Conservation (phyloP, 306 rosid genomes). For the Vigna unguiculata region DNA sequence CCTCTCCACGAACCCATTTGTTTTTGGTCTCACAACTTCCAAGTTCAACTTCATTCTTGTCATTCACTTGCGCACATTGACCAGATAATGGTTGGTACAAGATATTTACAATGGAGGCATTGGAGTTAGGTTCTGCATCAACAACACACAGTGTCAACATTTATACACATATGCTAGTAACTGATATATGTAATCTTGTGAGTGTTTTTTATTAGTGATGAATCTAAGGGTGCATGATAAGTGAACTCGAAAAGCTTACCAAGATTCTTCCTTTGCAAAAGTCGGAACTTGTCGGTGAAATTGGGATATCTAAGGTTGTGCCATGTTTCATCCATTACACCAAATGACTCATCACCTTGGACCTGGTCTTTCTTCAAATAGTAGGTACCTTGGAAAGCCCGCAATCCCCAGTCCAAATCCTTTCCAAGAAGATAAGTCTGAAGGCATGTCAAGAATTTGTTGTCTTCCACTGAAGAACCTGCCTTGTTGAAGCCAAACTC, state of each 20-base stretch:
- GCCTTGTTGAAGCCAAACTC: slow-evolving; percentile 61
- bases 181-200: too few relatives aligned
- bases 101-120: slow-evolving; percentile 33
- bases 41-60: slow-evolving; percentile 50
- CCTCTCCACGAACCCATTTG: slow-evolving; percentile 45
- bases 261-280: slow-evolving; percentile 50
- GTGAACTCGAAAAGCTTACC: slow-evolving; percentile 37
- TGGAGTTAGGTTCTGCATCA: slow-evolving; percentile 61
- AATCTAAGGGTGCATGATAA: not conserved
- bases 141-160: not conserved
- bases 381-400: slow-evolving; percentile 66
- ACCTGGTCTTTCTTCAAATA: slow-evolving; percentile 46
- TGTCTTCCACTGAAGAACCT: slow-evolving; percentile 41
- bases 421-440: slow-evolving; percentile 59
- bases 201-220: too few relatives aligned
- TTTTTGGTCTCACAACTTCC: slow-evolving; percentile 45
- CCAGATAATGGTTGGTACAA: slow-evolving; percentile 56
- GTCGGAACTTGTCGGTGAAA: slow-evolving; percentile 50
- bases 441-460: slow-evolving; percentile 64
- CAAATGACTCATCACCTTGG: slow-evolving; percentile 55
- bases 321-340: slow-evolving; percentile 58
- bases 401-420: slow-evolving; percentile 68
- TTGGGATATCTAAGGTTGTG: slow-evolving; percentile 45
- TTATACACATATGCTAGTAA: too few relatives aligned
- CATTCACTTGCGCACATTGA: slow-evolving; percentile 50